These are phyloP conservation scores for Rhizophora apiculata DNA, from an alignment of 345 rosid species.

Conservation along the genomic window DNA sequence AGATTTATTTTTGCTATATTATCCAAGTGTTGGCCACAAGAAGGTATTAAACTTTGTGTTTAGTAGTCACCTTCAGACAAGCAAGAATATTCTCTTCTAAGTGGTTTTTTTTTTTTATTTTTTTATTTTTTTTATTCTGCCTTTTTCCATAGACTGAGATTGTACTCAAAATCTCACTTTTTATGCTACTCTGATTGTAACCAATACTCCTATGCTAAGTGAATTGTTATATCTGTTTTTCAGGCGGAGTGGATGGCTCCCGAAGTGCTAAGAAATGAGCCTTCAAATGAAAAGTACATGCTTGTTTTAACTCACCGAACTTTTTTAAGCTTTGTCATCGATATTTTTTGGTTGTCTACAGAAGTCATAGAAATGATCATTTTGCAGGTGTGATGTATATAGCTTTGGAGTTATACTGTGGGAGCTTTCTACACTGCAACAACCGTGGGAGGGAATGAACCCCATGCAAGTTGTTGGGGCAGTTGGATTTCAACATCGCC, in stretches of 20 bases:
- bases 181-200: neutral
- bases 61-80: neutral
- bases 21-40: neutral
- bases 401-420: slow-evolving; percentile 93
- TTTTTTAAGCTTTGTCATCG: neutral
- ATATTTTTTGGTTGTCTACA: neutral
- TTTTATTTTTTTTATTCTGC: neutral
- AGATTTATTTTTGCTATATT: neutral
- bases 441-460: slow-evolving; percentile 99
- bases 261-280: slow-evolving; percentile 93
- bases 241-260: slow-evolving; percentile 99
- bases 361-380: slow-evolving; percentile 11
- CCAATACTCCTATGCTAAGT: neutral
- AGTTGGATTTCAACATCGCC: slow-evolving; percentile 92
- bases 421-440: slow-evolving; percentile 80
- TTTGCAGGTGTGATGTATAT: slow-evolving; percentile 85
- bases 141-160: neutral
- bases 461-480: slow-evolving; percentile 99
- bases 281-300: slow-evolving; percentile 85
- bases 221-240: slow-evolving; percentile 16
- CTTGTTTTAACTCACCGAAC: slow-evolving; percentile 1
- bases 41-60: neutral
- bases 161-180: neutral
- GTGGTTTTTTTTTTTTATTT: neutral
- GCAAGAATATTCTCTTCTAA: too few species aligned